Evolutionary conservation across 2,329 filamentous ascomycete genomes (phyloP), one percentile per base, ranked within the genome.

Genomic region (Bertia moriformis): DNA sequence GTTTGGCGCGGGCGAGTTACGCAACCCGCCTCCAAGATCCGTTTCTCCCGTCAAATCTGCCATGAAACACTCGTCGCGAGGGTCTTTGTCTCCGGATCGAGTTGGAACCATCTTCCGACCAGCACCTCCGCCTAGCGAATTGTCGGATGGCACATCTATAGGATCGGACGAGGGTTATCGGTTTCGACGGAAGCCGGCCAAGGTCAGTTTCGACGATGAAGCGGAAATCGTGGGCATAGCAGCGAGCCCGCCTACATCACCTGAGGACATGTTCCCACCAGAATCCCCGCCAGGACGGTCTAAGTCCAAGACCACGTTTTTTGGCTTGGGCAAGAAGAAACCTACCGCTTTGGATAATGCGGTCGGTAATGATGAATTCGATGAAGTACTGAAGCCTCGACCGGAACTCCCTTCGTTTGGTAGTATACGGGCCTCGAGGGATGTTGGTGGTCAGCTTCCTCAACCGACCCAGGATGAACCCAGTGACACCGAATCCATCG

Each of bases 11-110:
- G 57, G 56, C 18, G 65, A 65, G 4, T 62, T 65, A 40, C 74
- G 78, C 46, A 62, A 73, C 39, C 74, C 74, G 14, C 71, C 70
- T 13, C 61, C 67, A 18, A 63, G 74, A 40, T 75, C 73, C 2
- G 52, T 73, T 3, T 79, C 74, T 4, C 74, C 74, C 4, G 70
- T 60, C 12, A 79, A 79, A 49, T 73, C 73, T 18, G 74, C 73
- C 0, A 49, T 79, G 46, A 79, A 79, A 49, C 58, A 67, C 39
- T 62, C 69, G 2, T 65, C 67, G 2, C 64, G 63, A 3, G 61
- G 59, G 24, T 55, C 52, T 14, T 38, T 51, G 17, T 58, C 56
- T 13, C 55, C 55, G 4, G 51, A 61, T 37, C 10, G 15, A 17
- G 15, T 14, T 7, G 32, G 10, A 35, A 35, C 7, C 17, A 7